These are phyloP conservation scores for Fusarium virguliforme DNA, from an alignment of 2,329 filamentous ascomycete species.

Conservation along the genomic window DNA sequence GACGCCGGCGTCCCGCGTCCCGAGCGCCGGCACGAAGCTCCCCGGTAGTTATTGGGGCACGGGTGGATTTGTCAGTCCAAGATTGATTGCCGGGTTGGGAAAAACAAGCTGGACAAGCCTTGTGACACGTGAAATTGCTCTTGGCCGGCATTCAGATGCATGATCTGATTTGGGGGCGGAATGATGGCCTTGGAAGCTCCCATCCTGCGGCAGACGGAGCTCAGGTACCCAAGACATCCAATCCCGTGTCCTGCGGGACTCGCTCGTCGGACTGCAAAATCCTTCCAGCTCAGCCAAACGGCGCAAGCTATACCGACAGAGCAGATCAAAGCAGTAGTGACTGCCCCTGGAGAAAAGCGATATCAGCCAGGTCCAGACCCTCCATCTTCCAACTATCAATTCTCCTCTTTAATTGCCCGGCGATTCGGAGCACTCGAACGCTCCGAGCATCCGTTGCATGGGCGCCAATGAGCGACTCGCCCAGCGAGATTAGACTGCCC, in stretches of 20 bases:
- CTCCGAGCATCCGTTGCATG: not conserved
- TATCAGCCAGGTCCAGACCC: slow-evolving; percentile 2
- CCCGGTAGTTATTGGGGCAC: not conserved
- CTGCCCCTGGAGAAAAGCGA: not conserved
- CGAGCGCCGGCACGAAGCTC: not conserved
- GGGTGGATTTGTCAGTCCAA: slow-evolving; percentile 8
- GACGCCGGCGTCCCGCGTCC: slow-evolving; percentile 7
- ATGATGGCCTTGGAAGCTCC: not conserved
- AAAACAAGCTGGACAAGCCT: not conserved
- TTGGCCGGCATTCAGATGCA: not conserved
- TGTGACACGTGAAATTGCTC: not conserved
- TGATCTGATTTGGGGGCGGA: slow-evolving; percentile 6
- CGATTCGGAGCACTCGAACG: not conserved
- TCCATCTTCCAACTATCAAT: not conserved
- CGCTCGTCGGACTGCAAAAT: not conserved
- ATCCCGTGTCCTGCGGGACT: not conserved
- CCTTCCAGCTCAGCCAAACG: not conserved
- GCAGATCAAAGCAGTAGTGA: not conserved
- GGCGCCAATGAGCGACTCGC: slow-evolving; percentile 8
- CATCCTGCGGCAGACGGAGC: not conserved
- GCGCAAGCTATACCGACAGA: not conserved
- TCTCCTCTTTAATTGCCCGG: not conserved
- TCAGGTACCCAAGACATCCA: slow-evolving; percentile 1
- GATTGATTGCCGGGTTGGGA: not conserved
- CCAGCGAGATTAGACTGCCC: not conserved